Conservation (phyloP, 2,329 filamentous ascomycete species). For the Aspergillus brunneoviolaceus region DNA sequence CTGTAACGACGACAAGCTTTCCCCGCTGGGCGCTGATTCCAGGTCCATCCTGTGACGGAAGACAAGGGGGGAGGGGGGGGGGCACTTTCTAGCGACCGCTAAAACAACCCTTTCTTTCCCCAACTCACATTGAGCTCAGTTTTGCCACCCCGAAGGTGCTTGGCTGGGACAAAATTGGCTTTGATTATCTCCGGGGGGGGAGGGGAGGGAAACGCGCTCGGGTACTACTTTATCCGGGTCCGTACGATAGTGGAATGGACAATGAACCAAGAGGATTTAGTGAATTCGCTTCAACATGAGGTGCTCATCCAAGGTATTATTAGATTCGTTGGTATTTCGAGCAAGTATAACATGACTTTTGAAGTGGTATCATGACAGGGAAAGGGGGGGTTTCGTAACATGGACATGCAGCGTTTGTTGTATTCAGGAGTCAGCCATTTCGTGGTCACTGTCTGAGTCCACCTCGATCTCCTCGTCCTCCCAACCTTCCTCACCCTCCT, state of each 20-base stretch:
- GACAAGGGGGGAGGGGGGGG: constrained; percentile 22
- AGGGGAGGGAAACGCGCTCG: constrained; percentile 20
- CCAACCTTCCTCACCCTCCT: constrained; percentile 52
- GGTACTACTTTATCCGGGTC: constrained; percentile 32
- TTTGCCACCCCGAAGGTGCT: constrained; percentile 26
- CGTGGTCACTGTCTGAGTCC: constrained; percentile 50
- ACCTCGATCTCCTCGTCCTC: constrained; percentile 58
- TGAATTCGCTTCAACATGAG: background rate
- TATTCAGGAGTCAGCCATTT: constrained; percentile 55
- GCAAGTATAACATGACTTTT: constrained; percentile 14
- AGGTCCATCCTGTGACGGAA: constrained; percentile 40
- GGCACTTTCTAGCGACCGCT: constrained; percentile 33
- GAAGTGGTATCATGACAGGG: constrained; percentile 35
- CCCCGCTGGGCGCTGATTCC: constrained; percentile 35
- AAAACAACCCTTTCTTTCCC: constrained; percentile 19
- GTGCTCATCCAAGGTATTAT: background rate
- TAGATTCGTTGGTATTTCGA: background rate
- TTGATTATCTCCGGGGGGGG: constrained; percentile 22
- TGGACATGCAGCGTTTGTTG: constrained; percentile 21
- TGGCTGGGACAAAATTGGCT: constrained; percentile 29
- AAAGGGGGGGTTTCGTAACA: constrained; percentile 18
- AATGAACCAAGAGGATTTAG: background rate
- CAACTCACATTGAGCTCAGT: constrained; percentile 32
- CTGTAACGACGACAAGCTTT: constrained; percentile 33
- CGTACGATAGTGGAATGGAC: constrained; percentile 16